Evolutionary conservation across 2,329 filamentous ascomycete genomes (phyloP).

Genomic region (Chaetomiaceae sp.): DNA sequence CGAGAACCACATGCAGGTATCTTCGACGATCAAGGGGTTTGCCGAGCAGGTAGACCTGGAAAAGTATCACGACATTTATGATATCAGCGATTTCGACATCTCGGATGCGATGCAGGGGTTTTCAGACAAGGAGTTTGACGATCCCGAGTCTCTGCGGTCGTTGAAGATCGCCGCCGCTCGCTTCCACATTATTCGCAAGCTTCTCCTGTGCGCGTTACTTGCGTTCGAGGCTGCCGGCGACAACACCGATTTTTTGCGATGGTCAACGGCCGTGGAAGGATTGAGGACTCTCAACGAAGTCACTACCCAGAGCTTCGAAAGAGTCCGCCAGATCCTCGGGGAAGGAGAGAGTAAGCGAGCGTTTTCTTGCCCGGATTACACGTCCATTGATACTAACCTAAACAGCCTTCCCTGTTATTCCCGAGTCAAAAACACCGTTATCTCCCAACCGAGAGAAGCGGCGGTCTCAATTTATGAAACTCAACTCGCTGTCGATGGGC

Average conservation of each 20-base stretch:
- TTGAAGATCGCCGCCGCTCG: constrained; percentile 79
- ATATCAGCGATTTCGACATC: constrained; percentile 69
- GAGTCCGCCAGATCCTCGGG: constrained; percentile 63
- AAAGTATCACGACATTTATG: constrained; percentile 88
- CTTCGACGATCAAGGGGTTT: constrained; percentile 63
- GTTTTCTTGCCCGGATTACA: constrained; percentile 8
- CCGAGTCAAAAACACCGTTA: constrained; percentile 55
- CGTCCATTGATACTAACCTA: constrained; percentile 18
- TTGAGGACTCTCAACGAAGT: constrained; percentile 61
- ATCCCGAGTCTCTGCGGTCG: constrained; percentile 70
- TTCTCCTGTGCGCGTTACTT: constrained; percentile 83
- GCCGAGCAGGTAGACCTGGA: constrained; percentile 79
- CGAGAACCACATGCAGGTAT: constrained; percentile 66
- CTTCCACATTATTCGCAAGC: constrained; percentile 74
- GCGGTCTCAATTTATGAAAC: constrained; percentile 80
- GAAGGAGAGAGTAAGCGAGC: constrained; percentile 70
- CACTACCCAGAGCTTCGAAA: constrained; percentile 59
- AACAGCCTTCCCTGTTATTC: constrained; percentile 49
- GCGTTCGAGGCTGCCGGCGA: constrained; percentile 80
- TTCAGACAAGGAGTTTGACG: constrained; percentile 64
- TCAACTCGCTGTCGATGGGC: constrained; percentile 82
- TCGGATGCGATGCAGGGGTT: constrained; percentile 64
- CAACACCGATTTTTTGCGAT: constrained; percentile 69
- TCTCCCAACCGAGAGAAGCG: constrained; percentile 78
- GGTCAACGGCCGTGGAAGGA: constrained; percentile 72